Percentiles rank a stretch among this genome's conserved stretches.
Conservation (phyloP, 306 rosid genomes). For the Begonia masoniana region DNA sequence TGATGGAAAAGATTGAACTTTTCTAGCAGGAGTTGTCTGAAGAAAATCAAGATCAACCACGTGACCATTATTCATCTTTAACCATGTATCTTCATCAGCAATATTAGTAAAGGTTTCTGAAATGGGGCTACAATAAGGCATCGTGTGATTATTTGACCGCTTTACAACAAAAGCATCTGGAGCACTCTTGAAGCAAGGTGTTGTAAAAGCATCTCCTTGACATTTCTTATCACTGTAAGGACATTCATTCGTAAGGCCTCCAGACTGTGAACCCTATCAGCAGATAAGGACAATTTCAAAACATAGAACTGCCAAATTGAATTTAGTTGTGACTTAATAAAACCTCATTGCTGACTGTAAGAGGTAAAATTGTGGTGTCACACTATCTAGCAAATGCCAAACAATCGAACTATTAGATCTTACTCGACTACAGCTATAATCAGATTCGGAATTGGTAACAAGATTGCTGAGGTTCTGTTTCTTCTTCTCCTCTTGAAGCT, state of each 20-base stretch:
- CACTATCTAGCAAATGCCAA: too few relatives aligned
- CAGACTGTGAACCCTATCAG: conserved; percentile 41
- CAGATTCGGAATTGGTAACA: conserved; percentile 32
- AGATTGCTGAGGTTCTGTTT: conserved; percentile 33
- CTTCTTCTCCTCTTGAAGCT: conserved; percentile 78
- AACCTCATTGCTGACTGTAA: neutral
- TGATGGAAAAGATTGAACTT: conserved; percentile 59
- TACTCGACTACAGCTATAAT: conserved; percentile 51
- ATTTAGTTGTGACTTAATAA: too few relatives aligned
- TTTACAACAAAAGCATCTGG: conserved; percentile 61
- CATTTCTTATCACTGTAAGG: conserved; percentile 29
- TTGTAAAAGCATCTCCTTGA: conserved; percentile 51
- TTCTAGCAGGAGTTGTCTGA: conserved; percentile 82
- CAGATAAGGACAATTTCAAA: too few relatives aligned
- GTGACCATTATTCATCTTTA: conserved; percentile 82
- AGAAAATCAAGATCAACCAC: conserved; percentile 74
- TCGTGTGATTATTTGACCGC: conserved; percentile 43
- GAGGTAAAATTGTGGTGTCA: too few relatives aligned
- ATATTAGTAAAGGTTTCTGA: conserved; percentile 65
- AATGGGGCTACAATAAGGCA: conserved; percentile 64
- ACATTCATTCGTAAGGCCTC: conserved; percentile 28
- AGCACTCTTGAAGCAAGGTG: conserved; percentile 61
- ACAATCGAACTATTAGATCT: too few relatives aligned
- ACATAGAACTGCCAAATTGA: too few relatives aligned
- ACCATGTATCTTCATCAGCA: conserved; percentile 86